phyloP scores from a whole-genome alignment of 179 eudicot genomes.

The Amaranthus tricolor region DNA sequence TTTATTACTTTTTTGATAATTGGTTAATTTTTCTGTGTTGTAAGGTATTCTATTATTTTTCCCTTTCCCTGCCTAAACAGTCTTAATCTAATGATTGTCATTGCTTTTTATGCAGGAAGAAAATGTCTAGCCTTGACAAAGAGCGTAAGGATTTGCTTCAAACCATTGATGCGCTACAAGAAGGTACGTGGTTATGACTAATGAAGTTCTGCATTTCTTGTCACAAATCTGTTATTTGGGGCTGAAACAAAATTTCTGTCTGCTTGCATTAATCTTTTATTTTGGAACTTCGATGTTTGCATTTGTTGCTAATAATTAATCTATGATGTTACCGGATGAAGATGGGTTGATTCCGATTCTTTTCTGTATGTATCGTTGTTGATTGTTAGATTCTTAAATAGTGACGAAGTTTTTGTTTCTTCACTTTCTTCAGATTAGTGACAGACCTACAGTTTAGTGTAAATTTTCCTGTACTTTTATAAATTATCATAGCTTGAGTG shows the following conservation, averaged over 20 bases:
- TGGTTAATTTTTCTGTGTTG: background rate
- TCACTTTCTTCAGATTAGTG: background rate
- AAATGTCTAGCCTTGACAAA: slow-evolving; percentile 74
- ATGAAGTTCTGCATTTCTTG: background rate
- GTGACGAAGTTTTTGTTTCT: background rate
- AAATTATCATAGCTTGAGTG: background rate
- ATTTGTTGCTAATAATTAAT: background rate
- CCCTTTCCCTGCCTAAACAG: background rate
- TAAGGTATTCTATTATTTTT: background rate
- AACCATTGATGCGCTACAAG: slow-evolving; percentile 84
- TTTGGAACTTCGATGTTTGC: background rate
- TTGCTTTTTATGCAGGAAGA: slow-evolving; percentile 54
- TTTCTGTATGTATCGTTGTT: background rate
- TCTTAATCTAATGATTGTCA: background rate
- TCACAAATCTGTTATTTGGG: background rate
- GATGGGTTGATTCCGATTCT: background rate
- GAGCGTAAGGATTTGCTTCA: slow-evolving; percentile 83
- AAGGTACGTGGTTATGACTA: slow-evolving; percentile 47
- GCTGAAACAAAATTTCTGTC: no score
- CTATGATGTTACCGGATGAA: background rate
- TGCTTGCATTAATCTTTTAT: no score
- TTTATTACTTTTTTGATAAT: background rate
- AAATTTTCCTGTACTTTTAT: background rate
- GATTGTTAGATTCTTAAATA: background rate
- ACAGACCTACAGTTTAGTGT: background rate